Conservation (phyloP, 2,329 filamentous ascomycete species). For the Blumeria hordei region DNA sequence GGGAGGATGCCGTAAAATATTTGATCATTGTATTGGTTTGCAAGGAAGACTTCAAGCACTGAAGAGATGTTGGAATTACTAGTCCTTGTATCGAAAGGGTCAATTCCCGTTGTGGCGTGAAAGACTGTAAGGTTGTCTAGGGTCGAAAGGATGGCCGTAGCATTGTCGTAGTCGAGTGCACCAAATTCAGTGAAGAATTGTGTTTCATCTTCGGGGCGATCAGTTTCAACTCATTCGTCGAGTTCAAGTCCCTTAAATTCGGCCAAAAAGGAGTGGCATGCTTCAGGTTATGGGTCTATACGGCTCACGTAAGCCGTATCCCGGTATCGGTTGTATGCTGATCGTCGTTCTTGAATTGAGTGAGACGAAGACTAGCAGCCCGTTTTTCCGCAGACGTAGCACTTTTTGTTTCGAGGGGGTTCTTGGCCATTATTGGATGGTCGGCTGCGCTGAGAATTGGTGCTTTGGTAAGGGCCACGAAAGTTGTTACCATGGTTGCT, state of each 20-base stretch:
- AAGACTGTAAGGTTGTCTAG: background rate
- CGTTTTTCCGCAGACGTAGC: background rate
- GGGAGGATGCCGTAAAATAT: background rate
- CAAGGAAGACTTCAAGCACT: too few relatives aligned
- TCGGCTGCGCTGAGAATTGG: background rate
- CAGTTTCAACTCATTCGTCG: background rate
- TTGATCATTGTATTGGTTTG: background rate
- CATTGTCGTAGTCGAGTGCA: background rate
- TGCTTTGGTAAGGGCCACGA: background rate
- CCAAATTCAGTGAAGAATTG: background rate
- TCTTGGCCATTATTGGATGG: too few relatives aligned
- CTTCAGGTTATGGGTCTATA: too few relatives aligned
- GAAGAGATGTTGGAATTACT: too few relatives aligned
- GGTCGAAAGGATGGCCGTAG: background rate
- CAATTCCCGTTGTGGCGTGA: background rate
- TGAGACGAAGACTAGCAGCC: background rate
- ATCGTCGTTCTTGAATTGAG: background rate
- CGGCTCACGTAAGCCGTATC: too few relatives aligned
- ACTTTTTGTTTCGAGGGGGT: too few relatives aligned
- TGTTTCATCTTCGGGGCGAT: background rate
- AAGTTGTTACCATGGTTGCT: background rate
- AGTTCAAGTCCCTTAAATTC: too few relatives aligned
- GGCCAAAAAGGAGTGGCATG: too few relatives aligned
- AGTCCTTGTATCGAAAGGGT: background rate
- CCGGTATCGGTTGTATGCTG: background rate